Base-by-base conservation (phyloP, 2,329 filamentous ascomycete species). In the Botrytis hyacinthi region DNA sequence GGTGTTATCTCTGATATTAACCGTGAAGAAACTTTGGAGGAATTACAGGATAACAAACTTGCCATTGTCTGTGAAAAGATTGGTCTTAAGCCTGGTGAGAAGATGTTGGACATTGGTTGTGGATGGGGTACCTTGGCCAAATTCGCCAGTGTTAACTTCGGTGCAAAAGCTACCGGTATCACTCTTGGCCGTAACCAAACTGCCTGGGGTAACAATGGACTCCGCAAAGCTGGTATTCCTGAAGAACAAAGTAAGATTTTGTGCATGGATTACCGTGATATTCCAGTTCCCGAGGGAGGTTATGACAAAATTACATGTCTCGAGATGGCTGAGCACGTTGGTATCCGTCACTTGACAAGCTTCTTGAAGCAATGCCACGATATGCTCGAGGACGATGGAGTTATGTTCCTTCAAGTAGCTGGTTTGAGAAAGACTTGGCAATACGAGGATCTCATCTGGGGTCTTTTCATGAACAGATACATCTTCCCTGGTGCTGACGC, bases 401-500 rank as follows among this genome's bases (percentile, higher is more conserved):
- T 94, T 77, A 97, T 98, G 87, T 98, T 96, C 89, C 88, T 98
- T 75, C 96, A 98, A 84, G 94, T 97, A 79, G 94, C 95, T 79
- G 96, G 96, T 85, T 89, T 99, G 75, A 92, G 96, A 79, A 97
- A 97, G 86, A 87, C 88, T 76, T 98, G 96, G 96, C 96, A 98
- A 84, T 98, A 97, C 81, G 95, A 98, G 87, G 95, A 98, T 85
- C 89, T 98, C 70, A 93, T 95, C 83, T 98, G 96, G 96, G 96
- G 96, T 82, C 88, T 98, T 65, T 98, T 98, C 89, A 97, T 98
- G 94, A 98, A 98, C 91, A 98, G 97, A 87, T 97, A 98, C 84
- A 88, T 98, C 83, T 98, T 98, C 89, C 96, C 95, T 48, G 96
- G 96, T 82, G 96, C 96, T 70, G 96, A 98, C 82, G 96, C 96